Conservation (phyloP, 1,284 basidiomycete species). For the Austroboletus novae-zelandiae region DNA sequence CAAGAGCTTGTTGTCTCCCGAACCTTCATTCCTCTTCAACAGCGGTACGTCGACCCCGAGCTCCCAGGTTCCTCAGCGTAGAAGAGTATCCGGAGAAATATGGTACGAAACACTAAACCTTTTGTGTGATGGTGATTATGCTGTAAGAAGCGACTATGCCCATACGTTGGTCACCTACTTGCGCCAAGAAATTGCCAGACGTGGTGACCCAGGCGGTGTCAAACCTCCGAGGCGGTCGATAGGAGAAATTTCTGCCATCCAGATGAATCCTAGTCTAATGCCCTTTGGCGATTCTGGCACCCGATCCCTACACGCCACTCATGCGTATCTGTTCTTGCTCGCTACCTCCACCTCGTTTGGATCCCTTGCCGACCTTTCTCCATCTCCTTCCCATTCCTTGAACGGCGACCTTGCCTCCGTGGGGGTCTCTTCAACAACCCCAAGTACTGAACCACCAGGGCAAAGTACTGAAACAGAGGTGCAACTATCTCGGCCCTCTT, state of each 20-base stretch:
- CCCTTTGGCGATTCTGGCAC: conserved; percentile 63
- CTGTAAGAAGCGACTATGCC: conserved; percentile 75
- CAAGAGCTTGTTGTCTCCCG: conserved; percentile 22
- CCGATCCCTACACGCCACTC: conserved; percentile 74
- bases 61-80: conserved; percentile 52
- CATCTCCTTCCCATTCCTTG: conserved; percentile 41
- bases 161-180: conserved; percentile 73
- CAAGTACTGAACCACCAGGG: conserved; percentile 30
- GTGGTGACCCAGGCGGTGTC: conserved; percentile 43
- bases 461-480: conserved; percentile 21
- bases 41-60: conserved; percentile 18
- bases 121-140: conserved; percentile 72
- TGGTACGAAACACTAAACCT: conserved; percentile 89
- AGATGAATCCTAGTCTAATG: conserved; percentile 47
- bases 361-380: conserved; percentile 37
- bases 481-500: conserved; percentile 32
- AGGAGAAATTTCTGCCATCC: conserved; percentile 44
- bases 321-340: conserved; percentile 77
- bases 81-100: conserved; percentile 74
- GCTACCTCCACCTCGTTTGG: conserved; percentile 68
- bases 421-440: conserved; percentile 39
- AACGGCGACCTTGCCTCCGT: conserved; percentile 33
- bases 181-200: conserved; percentile 68
- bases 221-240: conserved; percentile 43
- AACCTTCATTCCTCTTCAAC: conserved; percentile 21